A percentile compares a stretch with the other conserved stretches of the same genome.
These are phyloP conservation scores for Tolypocladium ovalisporum DNA, from an alignment of 2,329 filamentous ascomycete genomes.

Conservation along the genomic window DNA sequence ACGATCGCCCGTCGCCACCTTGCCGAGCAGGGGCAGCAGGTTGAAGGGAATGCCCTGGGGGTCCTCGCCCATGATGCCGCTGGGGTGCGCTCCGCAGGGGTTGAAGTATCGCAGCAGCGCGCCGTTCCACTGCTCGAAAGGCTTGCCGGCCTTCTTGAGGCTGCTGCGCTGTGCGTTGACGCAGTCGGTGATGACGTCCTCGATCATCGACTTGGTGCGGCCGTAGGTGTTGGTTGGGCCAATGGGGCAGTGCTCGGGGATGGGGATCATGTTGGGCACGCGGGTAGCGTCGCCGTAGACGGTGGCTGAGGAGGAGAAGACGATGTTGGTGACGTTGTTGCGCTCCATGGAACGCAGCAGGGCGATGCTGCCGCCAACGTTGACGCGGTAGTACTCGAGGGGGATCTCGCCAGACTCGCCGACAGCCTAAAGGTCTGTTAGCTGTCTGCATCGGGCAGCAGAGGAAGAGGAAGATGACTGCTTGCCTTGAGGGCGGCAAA, in stretches of 20 bases:
- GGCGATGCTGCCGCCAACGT: constrained; percentile 83
- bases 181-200: constrained; percentile 84
- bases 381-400: constrained; percentile 95
- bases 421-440: constrained; percentile 54
- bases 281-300: constrained; percentile 97
- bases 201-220: constrained; percentile 87
- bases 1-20: constrained; percentile 90
- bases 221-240: constrained; percentile 97
- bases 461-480: not conserved
- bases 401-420: constrained; percentile 91
- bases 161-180: constrained; percentile 80
- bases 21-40: constrained; percentile 82
- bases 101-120: constrained; percentile 96
- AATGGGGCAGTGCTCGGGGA: constrained; percentile 91
- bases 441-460: not conserved
- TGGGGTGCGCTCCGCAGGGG: constrained; percentile 87
- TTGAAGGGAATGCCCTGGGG: constrained; percentile 94
- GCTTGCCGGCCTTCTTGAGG: constrained; percentile 67
- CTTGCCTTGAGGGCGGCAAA: constrained; percentile 85
- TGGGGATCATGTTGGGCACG: constrained; percentile 96
- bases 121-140: constrained; percentile 77
- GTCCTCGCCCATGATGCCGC: constrained; percentile 96
- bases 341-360: constrained; percentile 80
- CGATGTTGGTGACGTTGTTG: constrained; percentile 90
- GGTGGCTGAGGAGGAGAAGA: constrained; percentile 96